Evolutionary conservation across 768 basidiomycete genomes (phyloP).

Genomic region (Pisolithus albus): DNA sequence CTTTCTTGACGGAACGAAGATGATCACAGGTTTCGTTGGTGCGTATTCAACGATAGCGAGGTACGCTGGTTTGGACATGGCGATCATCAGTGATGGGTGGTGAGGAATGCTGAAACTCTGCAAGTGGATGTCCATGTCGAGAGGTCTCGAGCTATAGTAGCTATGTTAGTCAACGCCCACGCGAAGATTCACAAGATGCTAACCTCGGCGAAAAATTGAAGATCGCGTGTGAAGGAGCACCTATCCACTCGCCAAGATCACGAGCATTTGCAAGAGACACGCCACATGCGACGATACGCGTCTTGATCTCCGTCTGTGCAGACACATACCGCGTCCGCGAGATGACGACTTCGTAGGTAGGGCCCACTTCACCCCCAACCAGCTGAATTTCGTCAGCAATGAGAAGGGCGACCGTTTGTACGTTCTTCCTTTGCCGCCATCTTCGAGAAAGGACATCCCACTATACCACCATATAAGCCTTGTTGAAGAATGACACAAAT

Average conservation of each 20-base stretch:
- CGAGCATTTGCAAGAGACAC: conserved; percentile 94
- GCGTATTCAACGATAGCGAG: conserved; percentile 88
- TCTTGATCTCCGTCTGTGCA: conserved; percentile 87
- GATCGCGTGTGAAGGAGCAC: conserved; percentile 84
- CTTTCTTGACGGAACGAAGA: conserved; percentile 88
- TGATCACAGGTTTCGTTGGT: conserved; percentile 75
- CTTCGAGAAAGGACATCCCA: conserved; percentile 94
- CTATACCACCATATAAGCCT: conserved; percentile 31
- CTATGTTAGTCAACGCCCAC: conserved; percentile 1
- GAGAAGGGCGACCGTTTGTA: conserved; percentile 85
- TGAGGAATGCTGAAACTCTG: conserved; percentile 97
- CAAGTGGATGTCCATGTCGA: conserved; percentile 95
- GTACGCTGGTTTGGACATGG: conserved; percentile 98
- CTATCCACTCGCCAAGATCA: conserved; percentile 97
- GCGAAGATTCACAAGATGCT: conserved; percentile 6
- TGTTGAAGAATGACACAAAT: neutral
- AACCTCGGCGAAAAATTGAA: conserved; percentile 97
- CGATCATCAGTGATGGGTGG: conserved; percentile 96
- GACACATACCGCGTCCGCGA: conserved; percentile 96
- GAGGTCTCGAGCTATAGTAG: conserved; percentile 71
- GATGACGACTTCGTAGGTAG: conserved; percentile 93
- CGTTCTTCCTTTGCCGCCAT: conserved; percentile 96
- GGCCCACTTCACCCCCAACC: conserved; percentile 90
- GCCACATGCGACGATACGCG: conserved; percentile 89
- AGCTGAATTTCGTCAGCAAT: conserved; percentile 96